Evolutionary conservation across 768 basidiomycete species (phyloP).

Genomic region (Xerocomellus chrysenteron): DNA sequence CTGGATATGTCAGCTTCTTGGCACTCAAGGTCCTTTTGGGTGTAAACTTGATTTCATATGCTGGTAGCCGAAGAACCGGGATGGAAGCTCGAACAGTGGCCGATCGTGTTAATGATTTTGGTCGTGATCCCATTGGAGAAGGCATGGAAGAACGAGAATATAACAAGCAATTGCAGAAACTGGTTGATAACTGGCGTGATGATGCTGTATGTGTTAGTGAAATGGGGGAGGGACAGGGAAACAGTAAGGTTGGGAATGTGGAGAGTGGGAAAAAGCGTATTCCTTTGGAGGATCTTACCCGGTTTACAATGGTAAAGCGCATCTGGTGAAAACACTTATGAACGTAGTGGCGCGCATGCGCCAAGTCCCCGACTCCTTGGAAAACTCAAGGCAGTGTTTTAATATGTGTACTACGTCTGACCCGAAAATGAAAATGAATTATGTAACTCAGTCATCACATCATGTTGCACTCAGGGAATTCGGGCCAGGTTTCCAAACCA

Average conservation of each 20-base stretch:
- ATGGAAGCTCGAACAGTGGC: slow-evolving; percentile 75
- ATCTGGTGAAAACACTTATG: slow-evolving; percentile 53
- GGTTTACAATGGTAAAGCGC: slow-evolving; percentile 95
- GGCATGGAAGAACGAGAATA: slow-evolving; percentile 86
- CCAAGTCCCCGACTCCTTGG: too few relatives aligned
- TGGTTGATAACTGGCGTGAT: slow-evolving; percentile 68
- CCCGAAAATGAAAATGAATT: too few relatives aligned
- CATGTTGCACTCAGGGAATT: too few relatives aligned
- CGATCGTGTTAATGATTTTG: slow-evolving; percentile 83
- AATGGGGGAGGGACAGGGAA: slow-evolving; percentile 56
- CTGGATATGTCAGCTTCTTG: slow-evolving; percentile 54
- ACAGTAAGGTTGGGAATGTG: slow-evolving; percentile 18
- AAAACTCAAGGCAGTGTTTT: too few relatives aligned
- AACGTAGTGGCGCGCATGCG: too few relatives aligned
- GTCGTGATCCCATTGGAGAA: slow-evolving; percentile 89
- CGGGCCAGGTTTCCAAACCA: too few relatives aligned
- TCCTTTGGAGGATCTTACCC: slow-evolving; percentile 82
- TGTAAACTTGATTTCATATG: slow-evolving; percentile 82
- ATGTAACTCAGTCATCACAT: too few relatives aligned
- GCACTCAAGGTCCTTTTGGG: slow-evolving; percentile 93
- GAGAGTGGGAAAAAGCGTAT: slow-evolving; percentile 48
- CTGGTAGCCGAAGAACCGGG: slow-evolving; percentile 66
- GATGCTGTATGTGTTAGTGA: slow-evolving; percentile 67
- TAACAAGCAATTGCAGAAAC: slow-evolving; percentile 73
- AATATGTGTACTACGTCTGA: too few relatives aligned